Base-by-base conservation (phyloP, 169 alveolate genomes). In the Eimeria acervulina region DNA sequence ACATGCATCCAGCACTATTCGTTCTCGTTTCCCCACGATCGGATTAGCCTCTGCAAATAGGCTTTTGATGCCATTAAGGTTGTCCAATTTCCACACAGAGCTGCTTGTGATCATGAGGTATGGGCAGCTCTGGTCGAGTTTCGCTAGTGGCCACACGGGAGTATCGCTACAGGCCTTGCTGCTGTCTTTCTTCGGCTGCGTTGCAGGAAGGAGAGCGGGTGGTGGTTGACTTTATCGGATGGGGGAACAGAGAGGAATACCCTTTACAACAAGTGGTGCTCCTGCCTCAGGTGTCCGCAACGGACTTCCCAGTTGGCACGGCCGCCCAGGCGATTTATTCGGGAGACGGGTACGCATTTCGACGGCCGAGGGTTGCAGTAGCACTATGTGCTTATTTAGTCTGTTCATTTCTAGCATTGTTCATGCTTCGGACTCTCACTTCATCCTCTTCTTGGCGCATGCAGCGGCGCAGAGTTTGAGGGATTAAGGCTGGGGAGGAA, bases 141-240 rank as follows among this genome's bases (percentile, higher is more conserved):
- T 3, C 19, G 21, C 40, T 31, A 7, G 6, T 1, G 10, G 28
- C 78, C 7, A 19, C 23, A 47, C n/a, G 15, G 0, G 47, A 8
- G 26, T 4, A 26, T 44, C 17, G 17, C 0, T 68, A 5, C 70
- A 42, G 10, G 33, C 26, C 13, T 19, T 36, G 38, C 72, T 44
- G 36, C 88, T 59, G 88, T 26, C 12, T 55, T 12, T 66, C 38
- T 33, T 36, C 12, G 40, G 40, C 4, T 55, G 7, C 21, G 90
- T 63, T 42, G 28, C 95, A 95, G 97, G 96, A 74, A 44, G 96
- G 96, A 61, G 97, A 95, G 28, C 52, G 95, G 33, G 93, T 92
- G 42, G 76, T 95, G 21, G 97, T 95, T 21, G 96, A 95, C 36
- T 95, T 95, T 72, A 92, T 90, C 8, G 97, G 97, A 23, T 95